Conservation (phyloP, 768 basidiomycete species). For the Pleurotus djamor region DNA sequence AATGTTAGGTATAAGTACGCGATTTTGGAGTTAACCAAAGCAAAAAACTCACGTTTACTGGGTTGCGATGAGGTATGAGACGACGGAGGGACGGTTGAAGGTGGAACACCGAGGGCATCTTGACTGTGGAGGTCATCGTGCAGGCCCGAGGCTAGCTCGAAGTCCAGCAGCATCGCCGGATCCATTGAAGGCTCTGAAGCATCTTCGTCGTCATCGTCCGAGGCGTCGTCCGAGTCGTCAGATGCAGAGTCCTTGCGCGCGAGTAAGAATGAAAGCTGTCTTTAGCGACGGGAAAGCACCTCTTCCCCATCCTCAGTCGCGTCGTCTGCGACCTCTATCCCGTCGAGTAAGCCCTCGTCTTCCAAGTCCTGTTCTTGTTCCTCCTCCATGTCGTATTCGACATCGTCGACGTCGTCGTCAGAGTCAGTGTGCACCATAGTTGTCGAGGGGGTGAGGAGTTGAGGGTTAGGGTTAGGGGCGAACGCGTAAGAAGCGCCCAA, state of each 20-base stretch:
- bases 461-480: too few species aligned
- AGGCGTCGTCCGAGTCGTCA: slow-evolving; percentile 58
- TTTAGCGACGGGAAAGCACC: slow-evolving; percentile 37
- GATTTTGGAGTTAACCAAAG: slow-evolving; percentile 12
- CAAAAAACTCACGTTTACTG: slow-evolving; percentile 15
- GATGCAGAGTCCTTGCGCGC: slow-evolving; percentile 49
- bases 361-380: slow-evolving; percentile 53
- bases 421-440: slow-evolving; percentile 57
- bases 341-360: slow-evolving; percentile 57
- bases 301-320: slow-evolving; percentile 68
- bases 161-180: slow-evolving; percentile 17
- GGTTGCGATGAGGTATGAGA: slow-evolving; percentile 19
- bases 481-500: too few species aligned
- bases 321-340: slow-evolving; percentile 54
- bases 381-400: slow-evolving; percentile 50
- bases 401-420: slow-evolving; percentile 56
- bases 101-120: slow-evolving; percentile 14
- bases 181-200: slow-evolving; percentile 26
- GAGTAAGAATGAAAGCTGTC: neutral
- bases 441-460: too few species aligned
- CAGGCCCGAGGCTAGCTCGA: slow-evolving; percentile 14
- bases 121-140: slow-evolving; percentile 21
- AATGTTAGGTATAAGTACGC: neutral
- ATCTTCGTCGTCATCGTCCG: slow-evolving; percentile 52
- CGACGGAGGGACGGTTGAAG: neutral